Evolutionary conservation across 306 rosid genomes (phyloP).

Genomic region (Sicyos baderoa): DNA sequence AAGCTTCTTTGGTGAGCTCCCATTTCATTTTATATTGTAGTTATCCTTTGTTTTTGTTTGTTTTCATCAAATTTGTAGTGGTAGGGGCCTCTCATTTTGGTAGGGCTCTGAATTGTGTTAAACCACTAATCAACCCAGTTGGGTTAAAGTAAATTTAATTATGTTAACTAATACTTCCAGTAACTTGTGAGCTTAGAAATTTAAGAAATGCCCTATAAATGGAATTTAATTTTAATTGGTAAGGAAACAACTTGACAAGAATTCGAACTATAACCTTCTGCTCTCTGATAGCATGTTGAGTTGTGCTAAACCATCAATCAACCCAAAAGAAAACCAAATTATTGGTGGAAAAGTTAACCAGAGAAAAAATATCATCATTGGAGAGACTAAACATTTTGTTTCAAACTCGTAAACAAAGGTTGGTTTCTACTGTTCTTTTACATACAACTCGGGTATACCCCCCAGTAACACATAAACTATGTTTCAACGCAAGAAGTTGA

Average conservation of each 20-base stretch:
- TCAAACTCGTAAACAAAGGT: slow-evolving; percentile 10
- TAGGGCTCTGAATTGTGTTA: no score
- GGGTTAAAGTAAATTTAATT: no score
- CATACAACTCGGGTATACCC: neutral
- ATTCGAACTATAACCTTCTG: no score
- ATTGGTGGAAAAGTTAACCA: neutral
- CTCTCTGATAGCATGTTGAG: no score
- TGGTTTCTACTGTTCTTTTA: neutral
- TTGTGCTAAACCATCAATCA: no score
- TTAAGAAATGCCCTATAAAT: no score
- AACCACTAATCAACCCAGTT: no score
- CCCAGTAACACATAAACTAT: neutral
- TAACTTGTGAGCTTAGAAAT: no score
- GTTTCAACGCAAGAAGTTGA: slow-evolving; percentile 11
- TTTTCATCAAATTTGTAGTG: neutral
- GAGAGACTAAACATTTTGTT: neutral
- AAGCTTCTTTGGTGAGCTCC: neutral
- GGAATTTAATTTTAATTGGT: no score
- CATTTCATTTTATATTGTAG: neutral
- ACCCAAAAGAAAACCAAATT: neutral
- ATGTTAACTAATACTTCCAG: no score
- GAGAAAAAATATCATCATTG: neutral
- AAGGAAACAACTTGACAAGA: no score
- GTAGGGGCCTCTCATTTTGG: neutral
- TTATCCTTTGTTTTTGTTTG: neutral